A percentile compares a stretch with the other conserved stretches of the same genome.
phyloP scores from a whole-genome alignment of 768 basidiomycete genomes.

The Mycena galopus region DNA sequence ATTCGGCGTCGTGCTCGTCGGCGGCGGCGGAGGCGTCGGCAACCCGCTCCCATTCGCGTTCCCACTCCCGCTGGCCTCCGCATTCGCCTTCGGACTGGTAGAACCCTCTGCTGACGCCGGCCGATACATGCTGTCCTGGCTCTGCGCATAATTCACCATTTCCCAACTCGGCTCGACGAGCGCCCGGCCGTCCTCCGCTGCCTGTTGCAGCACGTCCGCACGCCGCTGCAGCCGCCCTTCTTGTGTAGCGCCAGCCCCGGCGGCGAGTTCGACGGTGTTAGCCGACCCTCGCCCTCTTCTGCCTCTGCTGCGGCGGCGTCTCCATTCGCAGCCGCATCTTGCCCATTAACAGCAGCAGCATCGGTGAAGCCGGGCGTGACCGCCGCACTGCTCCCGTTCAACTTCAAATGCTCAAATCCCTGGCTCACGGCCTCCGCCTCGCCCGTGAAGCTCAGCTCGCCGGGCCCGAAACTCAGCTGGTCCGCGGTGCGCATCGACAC shows the following conservation, averaged over 20 bases:
- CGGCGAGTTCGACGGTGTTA: slow-evolving; percentile 33
- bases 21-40: no score
- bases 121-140: slow-evolving; percentile 37
- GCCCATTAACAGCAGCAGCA: no score
- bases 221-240: slow-evolving; percentile 59
- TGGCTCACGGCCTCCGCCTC: slow-evolving; percentile 38
- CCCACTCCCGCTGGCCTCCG: slow-evolving; percentile 5
- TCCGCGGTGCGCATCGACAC: slow-evolving; percentile 30
- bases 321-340: background rate
- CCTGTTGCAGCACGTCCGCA: slow-evolving; percentile 61
- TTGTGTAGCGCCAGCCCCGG: slow-evolving; percentile 37
- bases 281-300: background rate
- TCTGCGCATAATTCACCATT: slow-evolving; percentile 62
- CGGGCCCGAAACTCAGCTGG: no score
- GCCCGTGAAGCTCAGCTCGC: no score
- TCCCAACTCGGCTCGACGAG: slow-evolving; percentile 69
- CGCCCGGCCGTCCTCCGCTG: slow-evolving; percentile 54
- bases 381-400: slow-evolving; percentile 15
- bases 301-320: no score
- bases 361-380: background rate
- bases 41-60: background rate
- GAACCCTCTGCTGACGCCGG: slow-evolving; percentile 5
- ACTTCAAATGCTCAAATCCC: slow-evolving; percentile 33
- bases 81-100: background rate
- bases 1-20: no score